Evolutionary conservation across 2,329 filamentous ascomycete species (phyloP).

Genomic region (Exophiala bonariae): DNA sequence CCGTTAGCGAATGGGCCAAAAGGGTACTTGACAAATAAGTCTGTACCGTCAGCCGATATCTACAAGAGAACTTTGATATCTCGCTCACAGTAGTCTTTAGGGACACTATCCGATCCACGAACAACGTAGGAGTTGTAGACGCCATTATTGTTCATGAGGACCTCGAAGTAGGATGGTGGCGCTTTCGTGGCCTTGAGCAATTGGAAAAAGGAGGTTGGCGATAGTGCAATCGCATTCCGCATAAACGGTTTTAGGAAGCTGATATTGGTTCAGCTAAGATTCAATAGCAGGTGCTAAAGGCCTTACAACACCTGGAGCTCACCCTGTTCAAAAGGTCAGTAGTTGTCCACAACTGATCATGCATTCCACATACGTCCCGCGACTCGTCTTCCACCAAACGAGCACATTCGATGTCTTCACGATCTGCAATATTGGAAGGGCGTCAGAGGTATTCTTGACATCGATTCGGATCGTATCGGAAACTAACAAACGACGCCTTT

Average conservation of each 20-base stretch:
- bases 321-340: too few species aligned
- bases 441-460: too few species aligned
- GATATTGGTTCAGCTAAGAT: neutral
- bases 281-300: too few species aligned
- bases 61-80: neutral
- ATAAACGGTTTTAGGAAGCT: constrained; percentile 2
- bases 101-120: neutral
- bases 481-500: neutral
- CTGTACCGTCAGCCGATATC: neutral
- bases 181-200: constrained; percentile 3
- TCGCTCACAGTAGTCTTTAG: constrained; percentile 2
- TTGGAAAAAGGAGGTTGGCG: constrained; percentile 1
- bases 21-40: constrained; percentile 7
- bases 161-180: constrained; percentile 7
- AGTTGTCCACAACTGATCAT: neutral
- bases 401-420: neutral
- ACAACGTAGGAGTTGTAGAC: constrained; percentile 1
- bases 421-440: neutral
- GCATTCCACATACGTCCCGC: neutral
- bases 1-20: constrained; percentile 10
- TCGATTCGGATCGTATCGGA: neutral
- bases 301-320: neutral
- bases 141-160: constrained; percentile 8
- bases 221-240: neutral
- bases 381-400: neutral